Evolutionary conservation across 345 rosid genomes (phyloP).

Genomic region (Boechera retrofracta): DNA sequence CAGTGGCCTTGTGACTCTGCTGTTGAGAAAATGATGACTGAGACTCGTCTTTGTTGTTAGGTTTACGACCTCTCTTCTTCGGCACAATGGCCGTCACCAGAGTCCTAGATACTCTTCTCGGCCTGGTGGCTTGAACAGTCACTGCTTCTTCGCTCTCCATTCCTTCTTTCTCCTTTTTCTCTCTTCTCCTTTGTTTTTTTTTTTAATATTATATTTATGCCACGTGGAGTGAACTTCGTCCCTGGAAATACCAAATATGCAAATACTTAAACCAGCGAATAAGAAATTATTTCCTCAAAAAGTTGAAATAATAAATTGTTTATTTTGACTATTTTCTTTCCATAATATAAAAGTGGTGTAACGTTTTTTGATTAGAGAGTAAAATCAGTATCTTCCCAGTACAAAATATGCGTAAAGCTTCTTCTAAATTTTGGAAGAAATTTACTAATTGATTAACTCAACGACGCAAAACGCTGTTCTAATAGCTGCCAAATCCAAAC

Average conservation of each 20-base stretch:
- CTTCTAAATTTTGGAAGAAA: neutral
- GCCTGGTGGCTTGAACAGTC: constrained; percentile 21
- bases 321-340: no score
- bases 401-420: neutral
- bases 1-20: constrained; percentile 53
- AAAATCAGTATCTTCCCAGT: neutral
- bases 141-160: constrained; percentile 41
- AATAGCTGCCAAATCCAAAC: constrained; percentile 8
- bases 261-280: neutral
- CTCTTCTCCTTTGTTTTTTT: neutral
- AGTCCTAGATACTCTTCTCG: constrained; percentile 3
- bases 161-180: neutral
- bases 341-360: no score
- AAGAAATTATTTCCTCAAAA: neutral
- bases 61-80: constrained; percentile 73
- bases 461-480: neutral
- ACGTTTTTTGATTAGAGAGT: no score
- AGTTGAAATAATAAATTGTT: neutral
- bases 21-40: constrained; percentile 41
- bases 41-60: constrained; percentile 62
- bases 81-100: constrained; percentile 43
- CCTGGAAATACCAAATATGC: neutral
- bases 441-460: neutral
- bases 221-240: neutral
- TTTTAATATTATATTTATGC: constrained; percentile 7